Percentiles rank a stretch among this genome's conserved stretches.
phyloP scores from a whole-genome alignment of 2,329 filamentous ascomycete species.

The Aspergillus cejpii region DNA sequence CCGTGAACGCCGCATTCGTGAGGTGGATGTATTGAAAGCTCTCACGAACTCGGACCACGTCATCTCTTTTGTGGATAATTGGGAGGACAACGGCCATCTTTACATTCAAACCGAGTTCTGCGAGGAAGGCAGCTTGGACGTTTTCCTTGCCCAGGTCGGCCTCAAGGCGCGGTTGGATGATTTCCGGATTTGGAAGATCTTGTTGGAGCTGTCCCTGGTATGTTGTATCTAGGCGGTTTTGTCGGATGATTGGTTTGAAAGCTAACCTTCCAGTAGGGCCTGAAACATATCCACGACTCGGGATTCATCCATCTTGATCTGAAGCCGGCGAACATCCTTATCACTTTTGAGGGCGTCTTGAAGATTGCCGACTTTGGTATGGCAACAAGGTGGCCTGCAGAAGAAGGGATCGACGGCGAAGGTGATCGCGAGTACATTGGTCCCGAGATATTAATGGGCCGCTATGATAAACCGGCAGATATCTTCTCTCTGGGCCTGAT shows the following conservation, averaged over 20 bases:
- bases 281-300: constrained; percentile 82
- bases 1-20: constrained; percentile 73
- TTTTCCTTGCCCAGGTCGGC: constrained; percentile 76
- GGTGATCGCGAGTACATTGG: constrained; percentile 96
- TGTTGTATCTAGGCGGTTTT: constrained; percentile 32
- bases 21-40: constrained; percentile 72
- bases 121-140: constrained; percentile 83
- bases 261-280: constrained; percentile 53
- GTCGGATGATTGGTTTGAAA: background rate
- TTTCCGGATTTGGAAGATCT: constrained; percentile 97
- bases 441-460: constrained; percentile 79
- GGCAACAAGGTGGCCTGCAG: constrained; percentile 70
- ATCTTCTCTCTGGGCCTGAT: constrained; percentile 92
- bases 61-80: constrained; percentile 73
- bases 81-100: constrained; percentile 77
- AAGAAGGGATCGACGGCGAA: constrained; percentile 73
- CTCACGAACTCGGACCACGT: constrained; percentile 77
- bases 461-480: constrained; percentile 84
- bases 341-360: constrained; percentile 59
- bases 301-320: constrained; percentile 68
- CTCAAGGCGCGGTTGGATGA: constrained; percentile 83
- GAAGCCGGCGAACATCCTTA: constrained; percentile 60
- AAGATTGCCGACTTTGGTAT: constrained; percentile 65
- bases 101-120: constrained; percentile 98
- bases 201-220: constrained; percentile 78